Base-by-base conservation (phyloP, 768 basidiomycete species). In the Lactifluus hygrophoroides region DNA sequence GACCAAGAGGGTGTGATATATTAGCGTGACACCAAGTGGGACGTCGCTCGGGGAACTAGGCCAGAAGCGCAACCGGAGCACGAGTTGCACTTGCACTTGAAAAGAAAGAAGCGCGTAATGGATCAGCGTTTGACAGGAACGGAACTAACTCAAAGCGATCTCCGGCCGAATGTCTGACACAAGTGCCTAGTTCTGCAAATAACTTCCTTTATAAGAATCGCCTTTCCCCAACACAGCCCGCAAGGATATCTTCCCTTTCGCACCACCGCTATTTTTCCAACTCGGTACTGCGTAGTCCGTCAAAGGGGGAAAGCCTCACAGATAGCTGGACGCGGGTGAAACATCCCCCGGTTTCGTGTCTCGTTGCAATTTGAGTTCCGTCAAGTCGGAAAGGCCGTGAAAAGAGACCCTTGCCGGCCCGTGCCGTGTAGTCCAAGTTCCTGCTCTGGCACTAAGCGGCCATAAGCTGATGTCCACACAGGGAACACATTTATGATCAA, bases 121-220 rank as follows among this genome's bases (percentile, higher is more conserved):
- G 58, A 60, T 60, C 59, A 60, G 54, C 59, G 59, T 60, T 59
- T 55, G 59, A 60, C 59, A 60, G 54, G 54, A 51, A 56, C 59
- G 49, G 59, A 60, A 60, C 59, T 51, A 60, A 60, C 59, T 51
- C 49, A 38, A 50, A 50, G 25, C 54, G 53, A 54, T 54, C 52
- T 48, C 48, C 51, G 57, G 37, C 51, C 51, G 43, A 51, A 46
- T 19, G 40, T 17, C 40, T n/a, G 17, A 6, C 5, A n/a, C 40
- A 3, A 40, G 40, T n/a, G 42, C 42, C 42, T 43, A 11, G 42
- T 23, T 13, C 6, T 21, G 19, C 14, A n/a, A n/a, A n/a, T 13
- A 5, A 11, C 1, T 19, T 48, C 47, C 27, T 17, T 7, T 17
- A 46, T 28, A 11, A 11, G 21, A 34, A 2, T 21, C 32, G 2